Evolutionary conservation across 352 stramenopile species (phyloP), one percentile per base, ranked within the genome.

Genomic region (Globisporangium barbulae): DNA sequence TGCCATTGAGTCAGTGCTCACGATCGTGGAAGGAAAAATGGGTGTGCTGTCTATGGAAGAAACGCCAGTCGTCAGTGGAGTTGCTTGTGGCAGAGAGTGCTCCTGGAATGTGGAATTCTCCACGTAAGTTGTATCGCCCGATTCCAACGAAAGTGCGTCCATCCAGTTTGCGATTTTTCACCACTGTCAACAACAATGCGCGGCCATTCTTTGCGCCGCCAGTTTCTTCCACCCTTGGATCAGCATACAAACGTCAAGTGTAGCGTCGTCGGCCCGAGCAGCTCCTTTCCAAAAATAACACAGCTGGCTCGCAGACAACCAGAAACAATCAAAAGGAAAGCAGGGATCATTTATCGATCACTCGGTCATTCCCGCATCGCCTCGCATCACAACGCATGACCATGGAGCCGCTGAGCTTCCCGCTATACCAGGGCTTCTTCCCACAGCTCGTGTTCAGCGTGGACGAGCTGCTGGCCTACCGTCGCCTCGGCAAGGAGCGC

Each of bases 381-480:
- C 28, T 9, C 44, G 44, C 12, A 39, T 13, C 12, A 13, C 44
- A 53, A 19, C 47, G 22, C 10, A 17, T 15, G 45, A 35, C 35
- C 22, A 66, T 66, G 50, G 53, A 60, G 50, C 39, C 52, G 78
- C 68, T 92, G 48, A 81, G 86, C 55, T 85, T 93, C 61, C 84
- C 86, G 17, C 68, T 95, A 10, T 78, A 83, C 61, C 80, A 92
- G 63, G 81, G 78, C 53, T 92, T 93, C 76, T 95, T 95, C 70
- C 86, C 86, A 54, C 84, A 89, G 59, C 78, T 95, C 56, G 77
- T 79, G 50, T 70, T 95, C 7, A 76, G 71, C 44, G 74, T 76
- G 35, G 82, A 91, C 33, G 84, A 95, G 55, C 71, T 93, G 21
- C 72, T 78, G 21, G 83, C 88, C 64, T 93, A 93, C 69, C 86